Percentiles rank a stretch among this genome's conserved stretches.
These are phyloP conservation scores for Pulveroboletus ravenelii DNA, from an alignment of 768 basidiomycete species.

Conservation along the genomic window DNA sequence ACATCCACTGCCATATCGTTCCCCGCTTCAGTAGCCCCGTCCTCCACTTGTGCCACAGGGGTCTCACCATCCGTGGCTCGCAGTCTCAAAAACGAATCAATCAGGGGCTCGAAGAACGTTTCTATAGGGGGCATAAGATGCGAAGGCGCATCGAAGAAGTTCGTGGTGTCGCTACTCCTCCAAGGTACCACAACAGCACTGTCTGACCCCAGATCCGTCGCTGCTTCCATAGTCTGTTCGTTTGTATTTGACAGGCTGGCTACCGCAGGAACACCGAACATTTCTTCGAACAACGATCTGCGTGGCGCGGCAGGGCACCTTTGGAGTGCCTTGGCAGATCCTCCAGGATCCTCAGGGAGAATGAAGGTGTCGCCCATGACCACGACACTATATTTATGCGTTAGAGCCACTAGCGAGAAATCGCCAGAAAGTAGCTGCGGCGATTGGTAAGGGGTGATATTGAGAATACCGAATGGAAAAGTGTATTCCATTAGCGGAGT, in stretches of 20 bases:
- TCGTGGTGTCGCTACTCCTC: conserved; percentile 40
- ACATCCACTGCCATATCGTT: conserved; percentile 42
- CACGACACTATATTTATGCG: conserved; percentile 58
- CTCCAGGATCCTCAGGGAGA: conserved; percentile 39
- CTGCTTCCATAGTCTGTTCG: conserved; percentile 15
- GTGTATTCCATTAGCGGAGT: conserved; percentile 39
- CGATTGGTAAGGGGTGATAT: conserved; percentile 35
- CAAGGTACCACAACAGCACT: conserved; percentile 26
- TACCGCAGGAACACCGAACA: conserved; percentile 81
- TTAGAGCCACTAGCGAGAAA: conserved; percentile 68
- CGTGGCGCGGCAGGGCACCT: conserved; percentile 29
- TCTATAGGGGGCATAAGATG: conserved; percentile 75
- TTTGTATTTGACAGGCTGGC: conserved; percentile 24
- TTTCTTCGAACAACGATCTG: conserved; percentile 80
- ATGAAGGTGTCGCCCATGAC: conserved; percentile 59
- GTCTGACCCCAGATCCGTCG: conserved; percentile 10
- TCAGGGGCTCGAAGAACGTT: conserved; percentile 61
- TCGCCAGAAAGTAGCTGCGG: conserved; percentile 30
- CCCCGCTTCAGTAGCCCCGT: conserved; percentile 32
- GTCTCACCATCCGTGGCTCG: conserved; percentile 23
- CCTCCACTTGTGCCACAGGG: conserved; percentile 11
- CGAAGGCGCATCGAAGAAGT: conserved; percentile 62
- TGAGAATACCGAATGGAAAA: conserved; percentile 64
- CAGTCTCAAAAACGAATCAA: conserved; percentile 43
- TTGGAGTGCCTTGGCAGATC: conserved; percentile 36